Conservation (phyloP, 2,329 filamentous ascomycete genomes). For the Fusarium penzigii region DNA sequence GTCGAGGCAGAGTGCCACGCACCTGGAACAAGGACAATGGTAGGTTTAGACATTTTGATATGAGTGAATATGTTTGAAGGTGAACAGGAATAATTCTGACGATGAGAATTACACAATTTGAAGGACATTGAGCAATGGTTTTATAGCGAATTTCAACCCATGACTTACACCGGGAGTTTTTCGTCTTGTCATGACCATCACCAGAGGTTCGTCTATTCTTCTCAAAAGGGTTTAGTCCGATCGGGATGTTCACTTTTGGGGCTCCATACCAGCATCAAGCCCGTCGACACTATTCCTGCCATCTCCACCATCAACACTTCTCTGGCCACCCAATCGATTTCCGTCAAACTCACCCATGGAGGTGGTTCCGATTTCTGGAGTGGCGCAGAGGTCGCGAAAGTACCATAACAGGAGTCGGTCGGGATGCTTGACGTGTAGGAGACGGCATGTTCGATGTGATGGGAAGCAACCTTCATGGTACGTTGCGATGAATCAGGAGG, state of each 20-base stretch:
- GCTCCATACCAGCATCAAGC: neutral
- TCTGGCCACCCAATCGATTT: too few species aligned
- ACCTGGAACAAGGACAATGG: constrained; percentile 48
- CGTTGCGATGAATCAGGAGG: neutral
- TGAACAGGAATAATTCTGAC: neutral
- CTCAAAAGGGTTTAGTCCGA: constrained; percentile 20
- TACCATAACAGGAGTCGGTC: constrained; percentile 22
- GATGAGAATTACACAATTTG: too few species aligned
- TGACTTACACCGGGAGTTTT: constrained; percentile 3
- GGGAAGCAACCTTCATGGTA: constrained; percentile 21
- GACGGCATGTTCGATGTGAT: constrained; percentile 24
- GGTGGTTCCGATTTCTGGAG: too few species aligned
- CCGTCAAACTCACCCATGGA: too few species aligned
- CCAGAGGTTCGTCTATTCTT: constrained; percentile 21
- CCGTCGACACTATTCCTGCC: neutral
- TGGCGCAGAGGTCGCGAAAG: constrained; percentile 10
- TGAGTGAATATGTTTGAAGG: neutral
- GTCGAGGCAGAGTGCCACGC: constrained; percentile 46
- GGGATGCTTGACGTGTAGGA: constrained; percentile 24
- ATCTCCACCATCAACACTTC: too few species aligned
- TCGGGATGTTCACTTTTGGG: too few species aligned
- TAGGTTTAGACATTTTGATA: constrained; percentile 25
- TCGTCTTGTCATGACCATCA: neutral
- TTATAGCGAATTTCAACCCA: neutral
- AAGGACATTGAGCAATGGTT: neutral